These are phyloP conservation scores for Linderina pennispora DNA, from an alignment of 192 early-diverging fungal species.

Conservation along the genomic window DNA sequence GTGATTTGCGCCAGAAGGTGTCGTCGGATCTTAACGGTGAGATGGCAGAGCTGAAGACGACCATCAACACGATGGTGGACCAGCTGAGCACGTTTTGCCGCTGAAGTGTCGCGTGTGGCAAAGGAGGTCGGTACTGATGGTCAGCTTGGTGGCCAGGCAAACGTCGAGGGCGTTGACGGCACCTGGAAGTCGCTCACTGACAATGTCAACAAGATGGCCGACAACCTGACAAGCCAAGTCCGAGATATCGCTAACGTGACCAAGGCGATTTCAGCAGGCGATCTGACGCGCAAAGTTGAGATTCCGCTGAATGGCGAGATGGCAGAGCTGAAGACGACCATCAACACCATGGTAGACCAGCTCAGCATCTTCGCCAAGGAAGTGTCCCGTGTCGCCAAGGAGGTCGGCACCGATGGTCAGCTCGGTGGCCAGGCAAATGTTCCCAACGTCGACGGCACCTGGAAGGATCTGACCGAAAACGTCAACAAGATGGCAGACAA, in stretches of 20 bases:
- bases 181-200: constrained; percentile 61
- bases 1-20: constrained; percentile 55
- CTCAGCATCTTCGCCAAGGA: constrained; percentile 60
- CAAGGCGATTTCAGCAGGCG: constrained; percentile 51
- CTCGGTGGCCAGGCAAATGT: constrained; percentile 66
- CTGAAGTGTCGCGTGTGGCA: constrained; percentile 56
- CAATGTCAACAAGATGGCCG: constrained; percentile 64
- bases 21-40: constrained; percentile 55
- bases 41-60: constrained; percentile 56
- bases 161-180: constrained; percentile 52
- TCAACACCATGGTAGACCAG: constrained; percentile 66
- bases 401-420: constrained; percentile 68
- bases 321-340: constrained; percentile 50
- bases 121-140: constrained; percentile 57
- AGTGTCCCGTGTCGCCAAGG: constrained; percentile 60
- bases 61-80: constrained; percentile 59
- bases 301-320: constrained; percentile 53
- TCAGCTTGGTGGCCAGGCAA: constrained; percentile 48
- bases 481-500: constrained; percentile 70
- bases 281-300: constrained; percentile 50
- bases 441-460: constrained; percentile 55
- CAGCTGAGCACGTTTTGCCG: constrained; percentile 56
- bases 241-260: constrained; percentile 56
- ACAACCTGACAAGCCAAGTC: constrained; percentile 58
- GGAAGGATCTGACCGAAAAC: constrained; percentile 67